Percentiles rank a stretch among this genome's conserved stretches.
Evolutionary conservation across 2,329 filamentous ascomycete species (phyloP).

Genomic region (Epichloe uncinata): DNA sequence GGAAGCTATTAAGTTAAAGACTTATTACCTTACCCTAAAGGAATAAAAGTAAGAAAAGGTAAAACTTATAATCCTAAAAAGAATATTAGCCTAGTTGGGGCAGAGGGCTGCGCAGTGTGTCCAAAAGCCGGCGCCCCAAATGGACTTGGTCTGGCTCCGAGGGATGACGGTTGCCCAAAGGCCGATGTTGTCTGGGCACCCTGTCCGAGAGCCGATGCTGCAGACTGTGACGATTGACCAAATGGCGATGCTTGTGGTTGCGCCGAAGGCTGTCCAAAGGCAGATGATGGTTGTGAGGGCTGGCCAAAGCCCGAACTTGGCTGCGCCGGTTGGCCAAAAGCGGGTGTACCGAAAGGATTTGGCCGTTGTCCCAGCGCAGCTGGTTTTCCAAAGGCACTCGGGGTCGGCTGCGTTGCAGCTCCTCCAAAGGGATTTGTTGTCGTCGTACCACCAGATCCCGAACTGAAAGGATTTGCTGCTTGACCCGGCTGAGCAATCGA

Average conservation of each 20-base stretch:
- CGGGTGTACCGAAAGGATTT: constrained; percentile 21
- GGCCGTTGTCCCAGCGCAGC: constrained; percentile 19
- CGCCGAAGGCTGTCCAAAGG: constrained; percentile 29
- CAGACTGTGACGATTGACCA: constrained; percentile 27
- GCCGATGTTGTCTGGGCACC: constrained; percentile 17
- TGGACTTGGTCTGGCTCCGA: constrained; percentile 20
- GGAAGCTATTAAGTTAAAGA: no score
- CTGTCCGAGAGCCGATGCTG: constrained; percentile 28
- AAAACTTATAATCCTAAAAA: no score
- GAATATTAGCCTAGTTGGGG: no score
- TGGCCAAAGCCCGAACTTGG: constrained; percentile 16
- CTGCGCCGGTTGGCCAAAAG: constrained; percentile 24
- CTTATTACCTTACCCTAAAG: no score
- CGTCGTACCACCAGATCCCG: constrained; percentile 8
- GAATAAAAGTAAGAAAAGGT: no score
- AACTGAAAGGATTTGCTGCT: constrained; percentile 30
- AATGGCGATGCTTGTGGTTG: constrained; percentile 19
- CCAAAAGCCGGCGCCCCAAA: constrained; percentile 22
- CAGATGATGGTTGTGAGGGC: constrained; percentile 13
- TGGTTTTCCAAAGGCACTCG: constrained; percentile 27
- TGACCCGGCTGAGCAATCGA: constrained; percentile 13
- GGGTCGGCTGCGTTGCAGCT: constrained; percentile 7
- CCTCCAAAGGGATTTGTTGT: constrained; percentile 18
- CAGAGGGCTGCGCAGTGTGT: constrained; percentile 19
- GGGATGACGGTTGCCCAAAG: constrained; percentile 28